A percentile compares a stretch with the other conserved stretches of the same genome.
phyloP scores from a whole-genome alignment of 2,329 filamentous ascomycete genomes.

The Apiospora hydei region DNA sequence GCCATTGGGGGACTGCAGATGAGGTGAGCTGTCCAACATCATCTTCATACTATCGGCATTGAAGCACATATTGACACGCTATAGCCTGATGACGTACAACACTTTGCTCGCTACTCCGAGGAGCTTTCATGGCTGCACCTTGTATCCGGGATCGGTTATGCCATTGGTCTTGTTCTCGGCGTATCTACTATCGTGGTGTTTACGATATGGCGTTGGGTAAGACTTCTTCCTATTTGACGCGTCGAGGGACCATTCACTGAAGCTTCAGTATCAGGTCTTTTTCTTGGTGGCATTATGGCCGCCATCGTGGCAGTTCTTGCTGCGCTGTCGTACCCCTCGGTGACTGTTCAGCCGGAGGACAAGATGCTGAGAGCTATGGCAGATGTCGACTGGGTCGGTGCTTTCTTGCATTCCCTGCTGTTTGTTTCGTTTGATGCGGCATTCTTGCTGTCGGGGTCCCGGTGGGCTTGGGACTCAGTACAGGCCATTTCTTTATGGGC shows the following conservation, averaged over 20 bases:
- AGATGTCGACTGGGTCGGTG: conserved; percentile 3
- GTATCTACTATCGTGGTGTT: neutral
- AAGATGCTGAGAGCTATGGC: neutral
- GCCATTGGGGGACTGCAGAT: conserved; percentile 2
- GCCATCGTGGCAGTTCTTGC: conserved; percentile 1
- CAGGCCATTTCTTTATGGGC: neutral
- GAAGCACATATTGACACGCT: neutral
- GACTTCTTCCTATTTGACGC: neutral
- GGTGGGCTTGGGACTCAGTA: conserved; percentile 1
- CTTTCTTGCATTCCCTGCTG: neutral
- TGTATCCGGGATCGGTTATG: neutral
- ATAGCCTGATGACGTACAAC: conserved; percentile 3
- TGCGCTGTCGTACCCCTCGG: neutral
- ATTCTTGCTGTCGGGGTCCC: neutral
- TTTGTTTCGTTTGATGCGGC: conserved; percentile 2
- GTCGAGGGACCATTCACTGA: neutral
- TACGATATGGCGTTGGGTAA: conserved; percentile 5
- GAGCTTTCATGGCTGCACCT: conserved; percentile 5
- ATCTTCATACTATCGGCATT: neutral
- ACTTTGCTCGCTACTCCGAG: conserved; percentile 8
- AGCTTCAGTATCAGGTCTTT: neutral
- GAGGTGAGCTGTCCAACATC: neutral
- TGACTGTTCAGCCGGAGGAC: neutral
- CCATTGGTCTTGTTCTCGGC: neutral
- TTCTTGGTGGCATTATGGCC: neutral